phyloP scores from a whole-genome alignment of 2,329 filamentous ascomycete genomes.

The Tolypocladium pustulatum region DNA sequence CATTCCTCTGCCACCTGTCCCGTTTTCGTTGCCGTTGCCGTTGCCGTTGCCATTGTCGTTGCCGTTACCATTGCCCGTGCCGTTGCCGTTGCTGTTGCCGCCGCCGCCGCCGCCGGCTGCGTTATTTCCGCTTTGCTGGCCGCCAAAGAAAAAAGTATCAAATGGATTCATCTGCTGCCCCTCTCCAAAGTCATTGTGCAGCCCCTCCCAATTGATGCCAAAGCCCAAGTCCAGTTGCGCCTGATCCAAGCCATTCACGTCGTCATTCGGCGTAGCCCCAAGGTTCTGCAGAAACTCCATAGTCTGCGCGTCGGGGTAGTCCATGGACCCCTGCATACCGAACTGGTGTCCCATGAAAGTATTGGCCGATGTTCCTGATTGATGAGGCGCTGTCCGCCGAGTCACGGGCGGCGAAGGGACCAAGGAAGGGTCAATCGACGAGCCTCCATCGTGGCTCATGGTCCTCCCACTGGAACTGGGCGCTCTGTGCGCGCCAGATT shows the following conservation, averaged over 20 bases:
- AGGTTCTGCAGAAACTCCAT: constrained; percentile 45
- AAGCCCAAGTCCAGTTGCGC: constrained; percentile 54
- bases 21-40: background rate
- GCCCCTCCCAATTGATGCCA: constrained; percentile 53
- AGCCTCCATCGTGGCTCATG: constrained; percentile 17
- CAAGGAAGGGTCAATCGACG: constrained; percentile 29
- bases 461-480: constrained; percentile 19
- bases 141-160: constrained; percentile 64
- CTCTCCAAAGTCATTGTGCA: constrained; percentile 53
- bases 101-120: constrained; percentile 14
- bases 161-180: constrained; percentile 57
- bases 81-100: background rate
- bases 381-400: constrained; percentile 24
- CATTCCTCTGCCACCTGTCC: background rate
- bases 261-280: constrained; percentile 20
- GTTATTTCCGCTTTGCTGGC: constrained; percentile 26
- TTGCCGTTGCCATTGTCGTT: background rate
- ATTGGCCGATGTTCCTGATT: constrained; percentile 13
- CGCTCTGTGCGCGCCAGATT: constrained; percentile 15
- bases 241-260: constrained; percentile 26
- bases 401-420: constrained; percentile 32
- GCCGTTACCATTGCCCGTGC: background rate
- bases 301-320: constrained; percentile 37
- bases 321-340: constrained; percentile 20
- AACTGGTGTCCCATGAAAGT: constrained; percentile 23